These are phyloP conservation scores for Cryptococcus wingfieldii DNA, from an alignment of 1,284 basidiomycete species.

Conservation along the genomic window DNA sequence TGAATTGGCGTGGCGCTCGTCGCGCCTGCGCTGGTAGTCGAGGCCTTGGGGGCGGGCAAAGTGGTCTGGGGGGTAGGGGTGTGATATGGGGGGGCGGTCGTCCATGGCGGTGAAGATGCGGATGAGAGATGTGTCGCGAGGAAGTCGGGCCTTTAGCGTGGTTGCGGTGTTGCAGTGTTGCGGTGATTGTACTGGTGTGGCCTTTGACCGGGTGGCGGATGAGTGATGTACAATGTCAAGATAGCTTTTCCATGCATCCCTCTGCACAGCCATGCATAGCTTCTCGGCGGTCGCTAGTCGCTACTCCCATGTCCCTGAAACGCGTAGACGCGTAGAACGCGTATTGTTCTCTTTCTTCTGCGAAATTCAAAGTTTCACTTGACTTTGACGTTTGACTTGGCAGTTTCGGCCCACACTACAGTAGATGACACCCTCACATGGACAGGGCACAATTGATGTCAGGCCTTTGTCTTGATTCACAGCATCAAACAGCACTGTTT, in stretches of 20 bases:
- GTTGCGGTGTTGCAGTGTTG: not conserved
- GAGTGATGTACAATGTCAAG: not conserved
- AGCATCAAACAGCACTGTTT: too few species aligned
- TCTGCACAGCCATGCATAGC: not conserved
- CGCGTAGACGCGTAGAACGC: too few species aligned
- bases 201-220: not conserved
- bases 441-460: too few species aligned
- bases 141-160: not conserved
- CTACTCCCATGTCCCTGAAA: too few species aligned
- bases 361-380: too few species aligned
- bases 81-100: not conserved
- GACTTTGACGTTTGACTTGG: too few species aligned
- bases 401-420: too few species aligned
- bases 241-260: not conserved
- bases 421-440: too few species aligned
- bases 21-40: constrained; percentile 7
- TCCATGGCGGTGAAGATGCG: not conserved
- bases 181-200: not conserved
- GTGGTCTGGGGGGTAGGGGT: not conserved
- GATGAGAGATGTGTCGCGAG: not conserved
- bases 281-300: not conserved
- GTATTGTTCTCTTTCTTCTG: too few species aligned
- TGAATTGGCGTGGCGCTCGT: constrained; percentile 1
- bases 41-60: not conserved
- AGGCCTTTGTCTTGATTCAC: too few species aligned